Evolutionary conservation across 768 basidiomycete genomes (phyloP).

Genomic region (Sutorius australiensis): DNA sequence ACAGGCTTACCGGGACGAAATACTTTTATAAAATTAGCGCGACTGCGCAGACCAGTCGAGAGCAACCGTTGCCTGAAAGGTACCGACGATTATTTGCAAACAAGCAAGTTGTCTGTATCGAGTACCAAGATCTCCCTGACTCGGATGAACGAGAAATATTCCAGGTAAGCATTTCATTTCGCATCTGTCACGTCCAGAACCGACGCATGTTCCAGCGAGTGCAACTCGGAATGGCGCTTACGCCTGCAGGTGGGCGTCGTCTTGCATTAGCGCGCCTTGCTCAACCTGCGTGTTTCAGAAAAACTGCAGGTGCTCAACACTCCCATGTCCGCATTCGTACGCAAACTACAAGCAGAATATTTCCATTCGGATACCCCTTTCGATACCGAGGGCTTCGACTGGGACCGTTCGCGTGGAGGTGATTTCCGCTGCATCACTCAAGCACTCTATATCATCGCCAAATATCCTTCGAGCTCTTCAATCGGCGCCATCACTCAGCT

Average conservation of each 20-base stretch:
- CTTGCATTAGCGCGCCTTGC: background rate
- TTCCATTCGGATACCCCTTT: slow-evolving; percentile 38
- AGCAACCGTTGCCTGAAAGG: slow-evolving; percentile 47
- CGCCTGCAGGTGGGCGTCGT: slow-evolving; percentile 50
- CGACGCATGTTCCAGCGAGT: slow-evolving; percentile 49
- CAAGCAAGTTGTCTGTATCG: slow-evolving; percentile 80
- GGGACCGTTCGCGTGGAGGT: slow-evolving; percentile 48
- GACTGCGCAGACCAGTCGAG: slow-evolving; percentile 11
- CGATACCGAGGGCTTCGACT: slow-evolving; percentile 39
- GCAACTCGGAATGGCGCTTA: slow-evolving; percentile 74
- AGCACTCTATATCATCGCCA: slow-evolving; percentile 49
- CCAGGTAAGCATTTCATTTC: slow-evolving; percentile 44
- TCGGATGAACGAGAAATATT: slow-evolving; percentile 65
- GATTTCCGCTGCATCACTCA: slow-evolving; percentile 61
- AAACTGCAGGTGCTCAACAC: slow-evolving; percentile 65
- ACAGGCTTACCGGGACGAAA: slow-evolving; percentile 36
- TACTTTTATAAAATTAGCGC: slow-evolving; percentile 44
- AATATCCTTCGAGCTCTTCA: slow-evolving; percentile 32
- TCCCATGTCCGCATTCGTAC: slow-evolving; percentile 55
- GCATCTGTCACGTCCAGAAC: background rate
- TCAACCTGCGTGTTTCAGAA: slow-evolving; percentile 36
- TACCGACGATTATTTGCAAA: slow-evolving; percentile 59
- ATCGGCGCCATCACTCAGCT: slow-evolving; percentile 36
- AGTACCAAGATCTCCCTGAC: slow-evolving; percentile 60
- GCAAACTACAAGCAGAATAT: slow-evolving; percentile 48